A percentile compares a stretch with the other conserved stretches of the same genome.
phyloP scores from a whole-genome alignment of 2,329 filamentous ascomycete genomes.

The Aspergillus eucalypticola region DNA sequence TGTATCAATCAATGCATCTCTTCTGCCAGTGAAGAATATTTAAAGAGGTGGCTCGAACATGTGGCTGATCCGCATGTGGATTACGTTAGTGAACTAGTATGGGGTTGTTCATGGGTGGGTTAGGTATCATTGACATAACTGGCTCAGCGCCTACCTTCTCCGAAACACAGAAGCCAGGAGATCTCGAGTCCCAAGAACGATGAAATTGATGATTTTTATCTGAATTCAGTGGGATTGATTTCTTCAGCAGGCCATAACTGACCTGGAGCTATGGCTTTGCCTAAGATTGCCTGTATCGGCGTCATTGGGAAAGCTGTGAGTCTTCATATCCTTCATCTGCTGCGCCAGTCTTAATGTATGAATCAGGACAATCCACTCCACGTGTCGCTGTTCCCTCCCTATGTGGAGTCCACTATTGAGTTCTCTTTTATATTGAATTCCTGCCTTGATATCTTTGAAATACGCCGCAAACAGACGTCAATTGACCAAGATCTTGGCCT shows the following conservation, averaged over 20 bases:
- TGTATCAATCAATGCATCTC: too few species aligned
- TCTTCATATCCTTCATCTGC: neutral
- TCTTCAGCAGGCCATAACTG: neutral
- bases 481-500: conserved; percentile 84
- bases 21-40: too few species aligned
- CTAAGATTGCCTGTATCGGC: conserved; percentile 89
- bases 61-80: too few species aligned
- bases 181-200: neutral
- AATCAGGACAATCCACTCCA: conserved; percentile 91
- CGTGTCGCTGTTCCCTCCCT: conserved; percentile 81
- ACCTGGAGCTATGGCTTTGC: conserved; percentile 48
- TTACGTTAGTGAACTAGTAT: too few species aligned
- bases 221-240: neutral
- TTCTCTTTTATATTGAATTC: conserved; percentile 89
- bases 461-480: conserved; percentile 72
- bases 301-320: conserved; percentile 89
- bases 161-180: too few species aligned
- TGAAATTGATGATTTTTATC: neutral
- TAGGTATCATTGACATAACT: too few species aligned
- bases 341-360: conserved; percentile 4
- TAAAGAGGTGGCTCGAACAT: too few species aligned
- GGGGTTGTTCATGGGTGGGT: too few species aligned
- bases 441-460: conserved; percentile 90
- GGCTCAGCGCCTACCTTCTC: too few species aligned
- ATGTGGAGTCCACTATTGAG: conserved; percentile 67